These are phyloP conservation scores for Emydomyces testavorans DNA, from an alignment of 2,329 filamentous ascomycete species.

Conservation along the genomic window DNA sequence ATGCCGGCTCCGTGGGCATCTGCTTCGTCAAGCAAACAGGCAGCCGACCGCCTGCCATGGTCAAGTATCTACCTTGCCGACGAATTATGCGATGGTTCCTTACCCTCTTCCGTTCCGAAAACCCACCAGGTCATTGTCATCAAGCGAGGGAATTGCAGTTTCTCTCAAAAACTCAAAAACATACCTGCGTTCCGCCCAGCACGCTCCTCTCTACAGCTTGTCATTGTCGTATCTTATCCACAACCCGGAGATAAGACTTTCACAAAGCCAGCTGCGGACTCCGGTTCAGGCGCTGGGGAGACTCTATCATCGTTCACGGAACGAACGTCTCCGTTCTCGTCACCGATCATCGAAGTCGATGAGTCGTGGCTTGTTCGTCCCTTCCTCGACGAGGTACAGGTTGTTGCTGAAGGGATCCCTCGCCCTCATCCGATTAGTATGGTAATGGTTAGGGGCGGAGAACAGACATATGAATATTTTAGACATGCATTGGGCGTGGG, in stretches of 20 bases:
- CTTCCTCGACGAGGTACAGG: constrained; percentile 62
- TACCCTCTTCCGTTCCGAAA: constrained; percentile 43
- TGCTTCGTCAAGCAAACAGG: constrained; percentile 28
- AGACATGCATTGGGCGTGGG: constrained; percentile 56
- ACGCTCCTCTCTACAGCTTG: constrained; percentile 57
- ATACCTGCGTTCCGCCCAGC: constrained; percentile 66
- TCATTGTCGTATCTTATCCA: constrained; percentile 41
- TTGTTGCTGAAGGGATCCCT: constrained; percentile 56
- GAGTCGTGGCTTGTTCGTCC: constrained; percentile 47
- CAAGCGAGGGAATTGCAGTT: constrained; percentile 70
- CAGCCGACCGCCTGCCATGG: constrained; percentile 51
- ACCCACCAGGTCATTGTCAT: constrained; percentile 68
- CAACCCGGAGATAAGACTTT: constrained; percentile 14
- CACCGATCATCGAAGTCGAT: constrained; percentile 18
- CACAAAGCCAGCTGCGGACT: constrained; percentile 13
- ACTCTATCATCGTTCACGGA: neutral
- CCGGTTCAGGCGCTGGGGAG: neutral
- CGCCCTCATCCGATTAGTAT: constrained; percentile 65
- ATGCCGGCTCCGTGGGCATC: constrained; percentile 27
- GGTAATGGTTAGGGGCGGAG: constrained; percentile 67
- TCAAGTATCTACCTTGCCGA: constrained; percentile 58
- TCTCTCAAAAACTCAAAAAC: constrained; percentile 68
- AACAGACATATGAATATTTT: constrained; percentile 54
- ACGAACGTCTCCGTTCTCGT: neutral
- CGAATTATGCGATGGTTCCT: constrained; percentile 49